Base-by-base conservation (phyloP, 2,329 filamentous ascomycete genomes). In the Fusarium cicatricum region DNA sequence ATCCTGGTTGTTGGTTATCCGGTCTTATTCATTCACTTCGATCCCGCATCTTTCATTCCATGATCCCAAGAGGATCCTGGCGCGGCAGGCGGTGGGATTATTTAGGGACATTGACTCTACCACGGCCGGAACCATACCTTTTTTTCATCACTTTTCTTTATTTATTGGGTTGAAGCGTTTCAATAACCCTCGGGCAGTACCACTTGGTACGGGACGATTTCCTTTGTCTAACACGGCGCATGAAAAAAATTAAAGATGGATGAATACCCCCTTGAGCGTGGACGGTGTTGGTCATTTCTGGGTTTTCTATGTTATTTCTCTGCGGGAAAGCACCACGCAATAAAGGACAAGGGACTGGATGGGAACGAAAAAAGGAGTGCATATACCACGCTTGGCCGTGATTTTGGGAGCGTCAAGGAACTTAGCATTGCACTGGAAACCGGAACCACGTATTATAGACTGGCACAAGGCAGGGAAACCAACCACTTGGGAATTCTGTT, bases 171-270 rank as follows among this genome's bases (percentile, higher is more conserved):
- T 61, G 58, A 58, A 61, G 58, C 58, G 47, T 62, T 55, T 54
- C 43, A 64, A 64, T 65, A 55, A 50, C 62, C 56, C 50, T 56
- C 55, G 45, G 57, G 56, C 55, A 50, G 45, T 66, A 64, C 63
- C 52, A 5, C 45, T 54, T 48, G 52, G 54, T 58, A 58, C 50
- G 31, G 40, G 34, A 54, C 32, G 29, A 61, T 66, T 71, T 67
- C 60, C 62, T 66, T 64, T 63, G 58, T 62, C 41, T 52, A 55
- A 58, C 66, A 57, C 46, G 70, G 69, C 70, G 70, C 60, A 70
- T 60, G 67, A 70, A 66, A 65, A 66, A 66, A 66, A 62, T 31
- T 65, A 65, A 70, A 71, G 68, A 69, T 63, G 66, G 63, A 69
- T 52, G 57, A 70, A 72, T 71, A 72, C 69, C 70, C 69, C 68